Evolutionary conservation across 768 basidiomycete genomes (phyloP).

Genomic region (Arthromyces matolae): DNA sequence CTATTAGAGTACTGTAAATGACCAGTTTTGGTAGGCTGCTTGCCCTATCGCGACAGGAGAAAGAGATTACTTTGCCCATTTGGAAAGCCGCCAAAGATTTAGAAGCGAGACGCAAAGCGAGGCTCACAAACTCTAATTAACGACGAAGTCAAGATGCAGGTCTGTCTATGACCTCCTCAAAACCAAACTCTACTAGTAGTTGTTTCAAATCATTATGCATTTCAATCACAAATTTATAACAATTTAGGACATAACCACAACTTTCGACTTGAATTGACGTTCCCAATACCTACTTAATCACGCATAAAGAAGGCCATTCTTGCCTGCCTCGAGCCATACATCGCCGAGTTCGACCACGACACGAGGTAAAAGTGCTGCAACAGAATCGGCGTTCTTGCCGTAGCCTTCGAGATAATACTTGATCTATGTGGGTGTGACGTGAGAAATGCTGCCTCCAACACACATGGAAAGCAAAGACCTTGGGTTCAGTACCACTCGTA

Average conservation of each 20-base stretch:
- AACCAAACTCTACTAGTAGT: too few relatives aligned
- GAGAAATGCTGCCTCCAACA: constrained; percentile 15
- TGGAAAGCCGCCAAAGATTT: constrained; percentile 68
- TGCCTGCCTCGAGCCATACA: constrained; percentile 66
- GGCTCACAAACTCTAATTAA: too few relatives aligned
- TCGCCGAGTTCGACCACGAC: constrained; percentile 60
- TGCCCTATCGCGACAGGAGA: constrained; percentile 56
- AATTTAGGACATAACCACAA: constrained; percentile 1
- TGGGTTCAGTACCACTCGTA: constrained; percentile 89
- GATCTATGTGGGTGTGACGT: constrained; percentile 56
- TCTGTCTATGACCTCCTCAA: too few relatives aligned
- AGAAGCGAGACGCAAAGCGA: constrained; percentile 43
- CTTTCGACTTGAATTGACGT: neutral
- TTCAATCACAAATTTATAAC: too few relatives aligned
- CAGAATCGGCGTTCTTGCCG: constrained; percentile 46
- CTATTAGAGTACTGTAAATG: neutral
- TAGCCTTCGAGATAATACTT: constrained; percentile 88
- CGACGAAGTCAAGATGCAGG: too few relatives aligned
- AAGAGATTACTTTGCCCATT: constrained; percentile 49
- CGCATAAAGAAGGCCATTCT: constrained; percentile 24
- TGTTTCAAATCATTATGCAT: too few relatives aligned
- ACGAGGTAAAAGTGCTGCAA: constrained; percentile 45
- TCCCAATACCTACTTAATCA: neutral
- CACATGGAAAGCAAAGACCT: constrained; percentile 35
- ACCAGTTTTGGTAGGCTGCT: constrained; percentile 43